Evolutionary conservation across 768 basidiomycete species (phyloP).

Genomic region (Pholiota conissans): DNA sequence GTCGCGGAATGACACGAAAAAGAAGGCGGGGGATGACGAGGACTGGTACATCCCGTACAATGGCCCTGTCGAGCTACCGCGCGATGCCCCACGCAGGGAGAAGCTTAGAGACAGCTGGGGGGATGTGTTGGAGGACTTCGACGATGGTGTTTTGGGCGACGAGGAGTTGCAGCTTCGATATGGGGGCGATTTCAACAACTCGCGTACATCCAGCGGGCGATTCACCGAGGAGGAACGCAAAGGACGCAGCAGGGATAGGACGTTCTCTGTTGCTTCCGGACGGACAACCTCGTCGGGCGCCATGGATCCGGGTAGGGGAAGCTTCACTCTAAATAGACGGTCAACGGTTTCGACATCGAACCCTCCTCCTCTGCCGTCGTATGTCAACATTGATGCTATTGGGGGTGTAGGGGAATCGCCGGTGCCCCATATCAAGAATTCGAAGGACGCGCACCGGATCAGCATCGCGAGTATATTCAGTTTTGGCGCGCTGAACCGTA

Average conservation of each 20-base stretch:
- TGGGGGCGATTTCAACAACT: conserved; percentile 20
- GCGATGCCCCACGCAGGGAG: conserved; percentile 25
- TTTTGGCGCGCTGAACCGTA: neutral
- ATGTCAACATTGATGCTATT: conserved; percentile 42
- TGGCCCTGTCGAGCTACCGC: conserved; percentile 55
- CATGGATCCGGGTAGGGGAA: conserved; percentile 35
- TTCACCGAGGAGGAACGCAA: conserved; percentile 20
- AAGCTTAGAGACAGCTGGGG: conserved; percentile 44
- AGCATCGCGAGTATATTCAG: conserved; percentile 57
- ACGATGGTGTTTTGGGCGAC: conserved; percentile 28
- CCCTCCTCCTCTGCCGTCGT: conserved; percentile 37
- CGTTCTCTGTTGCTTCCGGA: conserved; percentile 44
- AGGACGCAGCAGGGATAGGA: conserved; percentile 28
- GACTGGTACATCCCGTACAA: conserved; percentile 70
- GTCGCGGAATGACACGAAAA: conserved; percentile 12
- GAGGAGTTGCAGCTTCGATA: conserved; percentile 29
- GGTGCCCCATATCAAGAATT: conserved; percentile 32
- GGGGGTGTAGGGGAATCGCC: conserved; percentile 65
- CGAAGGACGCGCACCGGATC: conserved; percentile 38
- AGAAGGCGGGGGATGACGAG: conserved; percentile 30
- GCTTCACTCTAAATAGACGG: conserved; percentile 29
- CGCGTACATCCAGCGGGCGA: conserved; percentile 11
- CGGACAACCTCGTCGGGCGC: conserved; percentile 37
- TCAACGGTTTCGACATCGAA: conserved; percentile 35
- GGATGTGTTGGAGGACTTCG: conserved; percentile 35